Conservation (phyloP, 148 eudicot species). For the Diospyros lotus region DNA sequence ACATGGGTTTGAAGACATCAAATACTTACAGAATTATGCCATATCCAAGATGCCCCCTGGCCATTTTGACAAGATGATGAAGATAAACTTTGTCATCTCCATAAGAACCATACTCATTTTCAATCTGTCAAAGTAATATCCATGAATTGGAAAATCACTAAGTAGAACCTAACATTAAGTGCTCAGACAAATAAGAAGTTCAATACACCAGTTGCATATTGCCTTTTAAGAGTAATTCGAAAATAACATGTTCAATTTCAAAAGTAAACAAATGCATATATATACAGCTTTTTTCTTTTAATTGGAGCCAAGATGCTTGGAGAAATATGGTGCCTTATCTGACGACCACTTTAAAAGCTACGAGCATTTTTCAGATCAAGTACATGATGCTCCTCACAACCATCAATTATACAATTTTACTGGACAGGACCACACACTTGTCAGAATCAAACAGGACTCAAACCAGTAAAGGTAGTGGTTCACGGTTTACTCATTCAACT, state of each 20-base stretch:
- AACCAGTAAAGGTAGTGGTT: no score
- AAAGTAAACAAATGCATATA: no score
- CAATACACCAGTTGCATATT: neutral
- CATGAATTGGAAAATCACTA: conserved; percentile 14
- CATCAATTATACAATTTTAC: neutral
- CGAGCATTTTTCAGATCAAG: conserved; percentile 1
- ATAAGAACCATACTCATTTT: conserved; percentile 92
- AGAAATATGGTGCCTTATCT: conserved; percentile 3
- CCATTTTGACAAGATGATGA: conserved; percentile 61
- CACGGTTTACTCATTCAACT: no score
- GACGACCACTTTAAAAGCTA: neutral
- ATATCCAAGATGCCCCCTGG: conserved; percentile 69
- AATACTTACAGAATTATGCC: conserved; percentile 62
- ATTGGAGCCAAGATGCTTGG: neutral
- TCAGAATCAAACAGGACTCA: no score
- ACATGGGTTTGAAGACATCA: conserved; percentile 7
- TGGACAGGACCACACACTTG: no score
- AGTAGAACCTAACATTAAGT: neutral
- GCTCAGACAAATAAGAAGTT: neutral
- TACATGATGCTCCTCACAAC: neutral
- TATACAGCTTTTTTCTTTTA: neutral
- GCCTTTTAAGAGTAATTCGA: neutral
- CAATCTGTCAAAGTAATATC: conserved; percentile 56
- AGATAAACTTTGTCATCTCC: conserved; percentile 86
- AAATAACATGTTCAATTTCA: neutral